Evolutionary conservation across 139 green algal species (phyloP).

Genomic region (Haematococcus sp.): DNA sequence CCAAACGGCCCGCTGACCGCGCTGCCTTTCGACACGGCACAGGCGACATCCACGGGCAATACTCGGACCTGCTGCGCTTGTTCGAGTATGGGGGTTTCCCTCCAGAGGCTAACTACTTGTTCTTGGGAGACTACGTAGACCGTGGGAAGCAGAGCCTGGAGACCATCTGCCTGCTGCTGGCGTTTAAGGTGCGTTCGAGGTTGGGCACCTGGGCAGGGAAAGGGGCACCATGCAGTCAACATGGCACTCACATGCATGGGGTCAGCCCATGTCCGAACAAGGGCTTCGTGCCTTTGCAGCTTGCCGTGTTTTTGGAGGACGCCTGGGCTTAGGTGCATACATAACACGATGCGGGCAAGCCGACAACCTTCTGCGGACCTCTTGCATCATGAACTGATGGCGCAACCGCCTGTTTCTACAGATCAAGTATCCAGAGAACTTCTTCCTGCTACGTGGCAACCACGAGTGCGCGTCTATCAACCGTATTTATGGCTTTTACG

Average conservation of each 20-base stretch:
- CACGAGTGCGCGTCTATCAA: slow-evolving; percentile 93
- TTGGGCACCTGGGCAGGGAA: no score
- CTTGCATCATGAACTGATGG: no score
- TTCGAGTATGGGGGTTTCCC: slow-evolving; percentile 99
- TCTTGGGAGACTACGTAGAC: slow-evolving; percentile 99
- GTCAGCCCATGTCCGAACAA: no score
- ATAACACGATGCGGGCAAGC: no score
- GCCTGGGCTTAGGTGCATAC: no score
- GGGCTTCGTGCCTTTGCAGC: no score
- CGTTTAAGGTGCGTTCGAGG: slow-evolving; percentile 86
- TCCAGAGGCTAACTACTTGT: slow-evolving; percentile 99
- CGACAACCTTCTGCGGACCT: no score
- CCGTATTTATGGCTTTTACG: slow-evolving; percentile 99
- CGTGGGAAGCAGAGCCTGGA: slow-evolving; percentile 98
- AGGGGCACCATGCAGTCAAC: background rate
- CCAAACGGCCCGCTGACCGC: no score
- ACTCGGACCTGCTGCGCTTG: slow-evolving; percentile 93
- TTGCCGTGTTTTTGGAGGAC: no score
- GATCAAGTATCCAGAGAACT: slow-evolving; percentile 99
- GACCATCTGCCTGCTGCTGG: slow-evolving; percentile 97
- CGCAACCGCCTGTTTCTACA: slow-evolving; percentile 32
- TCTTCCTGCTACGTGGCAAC: slow-evolving; percentile 98
- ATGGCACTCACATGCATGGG: background rate
- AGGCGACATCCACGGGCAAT: slow-evolving; percentile 99
- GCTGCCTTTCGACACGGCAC: background rate